Evolutionary conservation across 768 basidiomycete species (phyloP), one percentile per base, ranked within the genome.

Genomic region (Lactifluus echinatus): DNA sequence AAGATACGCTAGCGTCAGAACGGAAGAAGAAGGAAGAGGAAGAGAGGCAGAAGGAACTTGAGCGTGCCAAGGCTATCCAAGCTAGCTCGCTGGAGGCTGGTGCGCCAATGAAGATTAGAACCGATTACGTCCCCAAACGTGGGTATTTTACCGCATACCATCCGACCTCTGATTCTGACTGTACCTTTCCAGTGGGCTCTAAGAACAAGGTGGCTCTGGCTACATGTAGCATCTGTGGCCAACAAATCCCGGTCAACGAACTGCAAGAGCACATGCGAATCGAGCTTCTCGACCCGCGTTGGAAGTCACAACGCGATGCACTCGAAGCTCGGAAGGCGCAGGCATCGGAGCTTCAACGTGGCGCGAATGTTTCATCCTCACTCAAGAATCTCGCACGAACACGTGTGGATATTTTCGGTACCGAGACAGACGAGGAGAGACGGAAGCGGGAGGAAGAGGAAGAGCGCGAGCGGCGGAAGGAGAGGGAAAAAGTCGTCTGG

Each of bases 241-340:
- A 98, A 70, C 87, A 93, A 71, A 89, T 99, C 36, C 87, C 96
- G 26, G 87, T 94, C 65, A 89, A 96, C 72, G 95, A 98, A 69
- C 75, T 98, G 44, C 83, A 95, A 64, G 94, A 98, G 69, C 96
- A 98, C 70, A 93, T 97, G 83, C 90, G 96, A 65, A 98, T 98
- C 68, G 96, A 99, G 69, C 72, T 97, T 60, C 80, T 99, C 64
- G 96, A 99, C 72, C 96, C 96, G 40, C 84, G 87, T 69, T 99
- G 95, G 94, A 97, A 97, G 71, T 92, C 93, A 61, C 92, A 95
- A 69, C 88, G 95, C 62, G 87, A 93, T 66, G 79, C 74, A 11
- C 73, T 94, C 65, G 96, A 99, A 69, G 81, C 86, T 33, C 88
- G 94, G 69, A 91, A 92, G 68, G 87, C 89, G 5, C 88, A 92